These are phyloP conservation scores for Cucumis cinereus DNA, from an alignment of 306 rosid species.

Conservation along the genomic window DNA sequence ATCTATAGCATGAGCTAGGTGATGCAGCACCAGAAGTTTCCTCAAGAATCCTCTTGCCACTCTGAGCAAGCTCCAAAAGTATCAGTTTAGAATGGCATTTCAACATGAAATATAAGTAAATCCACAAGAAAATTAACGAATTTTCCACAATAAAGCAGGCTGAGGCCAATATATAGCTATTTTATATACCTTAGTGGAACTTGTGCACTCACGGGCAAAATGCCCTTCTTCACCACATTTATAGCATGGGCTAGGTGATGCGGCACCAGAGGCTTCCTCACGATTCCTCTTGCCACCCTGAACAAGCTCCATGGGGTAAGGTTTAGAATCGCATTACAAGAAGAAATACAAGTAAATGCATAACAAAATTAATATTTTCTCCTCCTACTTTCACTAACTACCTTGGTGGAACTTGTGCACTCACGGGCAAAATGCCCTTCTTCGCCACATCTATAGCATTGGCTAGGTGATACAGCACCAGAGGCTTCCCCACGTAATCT, in stretches of 20 bases:
- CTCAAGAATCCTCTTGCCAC: slow-evolving; percentile 22
- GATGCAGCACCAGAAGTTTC: slow-evolving; percentile 35
- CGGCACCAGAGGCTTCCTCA: slow-evolving; percentile 32
- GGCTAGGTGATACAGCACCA: slow-evolving; percentile 32
- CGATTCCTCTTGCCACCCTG: slow-evolving; percentile 35
- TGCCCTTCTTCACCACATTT: slow-evolving; percentile 81
- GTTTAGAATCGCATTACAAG: not conserved
- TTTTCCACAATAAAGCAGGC: not conserved
- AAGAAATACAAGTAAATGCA: not conserved
- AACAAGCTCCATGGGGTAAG: not conserved
- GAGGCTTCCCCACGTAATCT: slow-evolving; percentile 35
- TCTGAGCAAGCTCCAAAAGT: slow-evolving; percentile 22
- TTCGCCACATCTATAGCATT: slow-evolving; percentile 71
- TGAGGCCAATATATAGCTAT: not conserved
- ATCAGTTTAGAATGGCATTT: not conserved
- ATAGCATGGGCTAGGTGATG: slow-evolving; percentile 47
- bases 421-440: slow-evolving; percentile 93
- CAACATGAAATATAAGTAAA: not conserved
- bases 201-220: slow-evolving; percentile 74
- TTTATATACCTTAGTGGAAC: slow-evolving; percentile 29
- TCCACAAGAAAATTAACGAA: not conserved
- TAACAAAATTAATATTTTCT: not conserved
- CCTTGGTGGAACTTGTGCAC: slow-evolving; percentile 41
- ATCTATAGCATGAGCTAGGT: slow-evolving; percentile 54
- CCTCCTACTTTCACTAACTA: slow-evolving; percentile 3